phyloP scores from a whole-genome alignment of 495 filamentous ascomycete species.

The Echria macrotheca region DNA sequence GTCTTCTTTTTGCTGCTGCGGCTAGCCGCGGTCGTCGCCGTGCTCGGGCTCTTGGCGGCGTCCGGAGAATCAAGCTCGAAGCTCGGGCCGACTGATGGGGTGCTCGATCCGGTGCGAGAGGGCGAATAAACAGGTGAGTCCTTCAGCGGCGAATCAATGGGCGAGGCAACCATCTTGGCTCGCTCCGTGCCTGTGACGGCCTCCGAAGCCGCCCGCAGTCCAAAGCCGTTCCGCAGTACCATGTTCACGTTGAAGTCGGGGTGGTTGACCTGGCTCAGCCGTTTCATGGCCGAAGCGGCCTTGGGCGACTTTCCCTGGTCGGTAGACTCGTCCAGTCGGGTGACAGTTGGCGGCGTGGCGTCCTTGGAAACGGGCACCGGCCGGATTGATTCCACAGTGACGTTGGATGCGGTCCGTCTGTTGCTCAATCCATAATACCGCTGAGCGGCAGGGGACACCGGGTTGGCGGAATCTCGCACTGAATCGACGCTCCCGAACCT shows the following conservation, averaged over 20 bases:
- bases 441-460: constrained; percentile 44
- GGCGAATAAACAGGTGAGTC: constrained; percentile 65
- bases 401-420: constrained; percentile 46
- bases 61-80: constrained; percentile 74
- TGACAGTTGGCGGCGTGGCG: constrained; percentile 52
- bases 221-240: constrained; percentile 31
- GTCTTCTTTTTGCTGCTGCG: constrained; percentile 49
- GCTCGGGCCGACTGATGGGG: constrained; percentile 73
- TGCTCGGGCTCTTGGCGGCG: constrained; percentile 49
- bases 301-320: constrained; percentile 47
- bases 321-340: constrained; percentile 58
- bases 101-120: constrained; percentile 75
- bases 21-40: constrained; percentile 38
- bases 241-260: constrained; percentile 47
- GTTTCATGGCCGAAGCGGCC: constrained; percentile 40
- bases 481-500: constrained; percentile 70
- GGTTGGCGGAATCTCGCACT: constrained; percentile 34
- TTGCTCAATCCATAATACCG: constrained; percentile 56
- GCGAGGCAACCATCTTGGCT: constrained; percentile 41
- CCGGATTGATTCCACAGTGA: constrained; percentile 42
- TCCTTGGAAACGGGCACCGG: constrained; percentile 47
- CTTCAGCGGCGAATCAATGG: constrained; percentile 54
- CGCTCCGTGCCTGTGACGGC: constrained; percentile 61
- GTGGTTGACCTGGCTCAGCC: constrained; percentile 45
- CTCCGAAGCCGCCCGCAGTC: constrained; percentile 77